Evolutionary conservation across 2,329 filamentous ascomycete species (phyloP), one percentile per base, ranked within the genome.

Genomic region (Claviceps digitariae): DNA sequence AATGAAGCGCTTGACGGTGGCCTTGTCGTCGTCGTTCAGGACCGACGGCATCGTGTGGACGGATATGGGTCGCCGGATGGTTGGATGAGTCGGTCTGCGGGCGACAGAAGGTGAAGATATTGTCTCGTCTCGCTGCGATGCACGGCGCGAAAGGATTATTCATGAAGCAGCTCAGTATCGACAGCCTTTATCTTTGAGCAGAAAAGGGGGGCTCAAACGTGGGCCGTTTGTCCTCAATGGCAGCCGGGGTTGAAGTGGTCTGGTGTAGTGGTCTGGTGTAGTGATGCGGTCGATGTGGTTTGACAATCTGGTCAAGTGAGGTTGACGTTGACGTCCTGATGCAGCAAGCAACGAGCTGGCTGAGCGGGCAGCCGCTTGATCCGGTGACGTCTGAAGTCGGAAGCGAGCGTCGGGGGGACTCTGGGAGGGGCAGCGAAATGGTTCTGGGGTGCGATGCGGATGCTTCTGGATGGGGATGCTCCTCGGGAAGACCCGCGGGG

Each of bases 1-100:
- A 52, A 98, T 88, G 62, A 85, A 86, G 67, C 93, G 85, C 75
- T 94, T 95, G 71, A 98, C 90, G 56, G 84, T 95, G 73, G 94
- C 87, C 78, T 95, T 96, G 74, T 98, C 93, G 64, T 90, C 86
- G 65, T 96, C 91, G 67, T 78, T 87, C 54, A 98, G 81, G 59
- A 95, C 77, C 44, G 78, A 80, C 63, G 78, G 78, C 78, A 81
- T 81, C 58, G 45, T 52, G 45, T 5, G 61, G 71, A 51, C 36
- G 46, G 53, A 48, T 34, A 36, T 10, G 31, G 50, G 53, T 20
- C 21, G 31, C 20, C 29, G 20, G 49, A 9, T 25, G 21, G 43
- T 38, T 38, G 6, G 21, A 46, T 50, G 46, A 13, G 12, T 29
- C 17, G 36, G 12, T 36, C 6, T 21, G 31, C 13, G n/a, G 13